These are phyloP conservation scores for Fragaria iinumae DNA, from an alignment of 306 rosid species.

Conservation along the genomic window DNA sequence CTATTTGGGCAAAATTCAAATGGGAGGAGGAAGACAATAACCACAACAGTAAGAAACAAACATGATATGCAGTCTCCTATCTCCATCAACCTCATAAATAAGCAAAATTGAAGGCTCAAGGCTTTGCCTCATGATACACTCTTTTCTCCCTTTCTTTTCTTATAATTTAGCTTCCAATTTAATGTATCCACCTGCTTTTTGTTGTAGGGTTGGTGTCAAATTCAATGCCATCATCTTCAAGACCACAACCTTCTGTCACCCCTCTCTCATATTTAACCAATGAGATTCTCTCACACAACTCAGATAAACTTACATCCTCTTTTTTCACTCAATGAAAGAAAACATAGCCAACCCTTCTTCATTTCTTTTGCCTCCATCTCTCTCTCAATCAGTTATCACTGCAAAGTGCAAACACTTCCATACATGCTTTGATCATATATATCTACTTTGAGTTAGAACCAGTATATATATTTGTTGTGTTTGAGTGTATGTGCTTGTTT, in stretches of 20 bases:
- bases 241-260: slow-evolving; percentile 17
- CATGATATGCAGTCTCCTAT: slow-evolving; percentile 5
- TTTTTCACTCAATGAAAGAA: background rate
- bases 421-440: background rate
- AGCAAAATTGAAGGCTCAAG: slow-evolving; percentile 33
- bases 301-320: slow-evolving; percentile 20
- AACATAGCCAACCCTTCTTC: background rate
- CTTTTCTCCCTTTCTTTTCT: slow-evolving; percentile 16
- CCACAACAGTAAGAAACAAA: background rate
- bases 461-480: background rate
- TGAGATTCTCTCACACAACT: slow-evolving; percentile 34
- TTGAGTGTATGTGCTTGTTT: background rate
- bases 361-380: slow-evolving; percentile 20
- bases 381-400: slow-evolving; percentile 6
- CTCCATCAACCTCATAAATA: slow-evolving; percentile 31
- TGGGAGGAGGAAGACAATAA: background rate
- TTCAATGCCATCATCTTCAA: slow-evolving; percentile 53
- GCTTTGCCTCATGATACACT: slow-evolving; percentile 27
- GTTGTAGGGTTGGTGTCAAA: slow-evolving; percentile 59
- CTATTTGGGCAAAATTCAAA: background rate
- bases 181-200: slow-evolving; percentile 51
- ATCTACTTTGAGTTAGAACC: background rate
- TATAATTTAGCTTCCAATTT: slow-evolving; percentile 29
- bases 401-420: background rate
- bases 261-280: slow-evolving; percentile 18